Percentiles rank a stretch among this genome's conserved stretches.
These are phyloP conservation scores for Xylariales sp. DNA, from an alignment of 2,329 filamentous ascomycete genomes.

Conservation along the genomic window DNA sequence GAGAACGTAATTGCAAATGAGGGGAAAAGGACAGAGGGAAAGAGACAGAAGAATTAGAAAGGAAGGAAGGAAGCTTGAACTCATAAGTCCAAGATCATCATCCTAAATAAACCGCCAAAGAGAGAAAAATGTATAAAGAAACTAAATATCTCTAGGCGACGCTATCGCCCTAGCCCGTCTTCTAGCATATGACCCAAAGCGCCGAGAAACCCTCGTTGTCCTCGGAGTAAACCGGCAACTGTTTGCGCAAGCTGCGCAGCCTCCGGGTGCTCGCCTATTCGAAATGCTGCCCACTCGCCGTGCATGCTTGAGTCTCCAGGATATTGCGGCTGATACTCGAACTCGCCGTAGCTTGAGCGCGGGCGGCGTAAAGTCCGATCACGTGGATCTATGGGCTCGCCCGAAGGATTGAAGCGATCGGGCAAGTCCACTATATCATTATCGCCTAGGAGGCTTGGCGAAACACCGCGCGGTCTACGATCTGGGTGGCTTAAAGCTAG, in stretches of 20 bases:
- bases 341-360: constrained; percentile 28
- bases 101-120: background rate
- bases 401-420: constrained; percentile 48
- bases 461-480: constrained; percentile 30
- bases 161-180: constrained; percentile 17
- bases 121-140: background rate
- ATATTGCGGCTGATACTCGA: constrained; percentile 36
- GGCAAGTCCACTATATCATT: constrained; percentile 48
- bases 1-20: background rate
- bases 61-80: background rate
- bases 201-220: constrained; percentile 33
- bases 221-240: constrained; percentile 31
- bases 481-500: constrained; percentile 27
- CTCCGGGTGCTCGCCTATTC: constrained; percentile 12
- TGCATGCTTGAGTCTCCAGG: constrained; percentile 27
- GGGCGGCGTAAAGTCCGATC: constrained; percentile 18
- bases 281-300: constrained; percentile 32
- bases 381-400: constrained; percentile 41
- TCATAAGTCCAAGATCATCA: background rate
- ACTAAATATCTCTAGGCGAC: background rate
- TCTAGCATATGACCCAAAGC: constrained; percentile 33
- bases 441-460: constrained; percentile 36
- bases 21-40: background rate
- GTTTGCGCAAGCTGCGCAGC: constrained; percentile 24
- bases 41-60: background rate